Percentiles rank a stretch among this genome's conserved stretches.
Evolutionary conservation across 345 rosid genomes (phyloP).

Genomic region (Eucalyptus rudis): DNA sequence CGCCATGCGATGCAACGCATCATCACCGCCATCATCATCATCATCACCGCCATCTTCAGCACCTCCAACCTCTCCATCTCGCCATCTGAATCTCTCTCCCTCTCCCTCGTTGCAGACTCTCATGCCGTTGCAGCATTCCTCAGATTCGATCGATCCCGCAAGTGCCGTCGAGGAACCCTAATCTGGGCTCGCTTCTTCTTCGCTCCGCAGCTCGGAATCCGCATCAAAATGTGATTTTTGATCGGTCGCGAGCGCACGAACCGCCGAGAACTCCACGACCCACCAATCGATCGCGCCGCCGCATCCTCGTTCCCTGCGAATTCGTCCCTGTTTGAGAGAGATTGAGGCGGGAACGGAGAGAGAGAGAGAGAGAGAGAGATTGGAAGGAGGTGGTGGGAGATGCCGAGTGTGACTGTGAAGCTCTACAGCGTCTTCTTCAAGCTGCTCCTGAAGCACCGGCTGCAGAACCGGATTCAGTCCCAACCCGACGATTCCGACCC

Average conservation of each 20-base stretch:
- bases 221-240: background rate
- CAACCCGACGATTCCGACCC: slow-evolving; percentile 28
- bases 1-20: background rate
- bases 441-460: slow-evolving; percentile 68
- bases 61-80: background rate
- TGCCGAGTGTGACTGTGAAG: slow-evolving; percentile 88
- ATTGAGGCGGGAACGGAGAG: background rate
- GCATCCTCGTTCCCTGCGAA: background rate
- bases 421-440: slow-evolving; percentile 93
- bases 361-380: background rate
- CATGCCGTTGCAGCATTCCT: background rate
- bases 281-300: background rate
- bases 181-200: background rate
- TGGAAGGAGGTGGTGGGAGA: slow-evolving; percentile 5
- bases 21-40: background rate
- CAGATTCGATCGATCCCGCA: background rate
- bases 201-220: background rate
- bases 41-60: background rate
- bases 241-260: background rate
- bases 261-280: background rate
- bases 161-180: background rate
- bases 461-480: slow-evolving; percentile 66
- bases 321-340: background rate
- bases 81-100: background rate
- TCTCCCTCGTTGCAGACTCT: background rate